Percentiles rank a stretch among this genome's conserved stretches.
Evolutionary conservation across 2,329 filamentous ascomycete species (phyloP).

Genomic region (Cladorrhinum sp.): DNA sequence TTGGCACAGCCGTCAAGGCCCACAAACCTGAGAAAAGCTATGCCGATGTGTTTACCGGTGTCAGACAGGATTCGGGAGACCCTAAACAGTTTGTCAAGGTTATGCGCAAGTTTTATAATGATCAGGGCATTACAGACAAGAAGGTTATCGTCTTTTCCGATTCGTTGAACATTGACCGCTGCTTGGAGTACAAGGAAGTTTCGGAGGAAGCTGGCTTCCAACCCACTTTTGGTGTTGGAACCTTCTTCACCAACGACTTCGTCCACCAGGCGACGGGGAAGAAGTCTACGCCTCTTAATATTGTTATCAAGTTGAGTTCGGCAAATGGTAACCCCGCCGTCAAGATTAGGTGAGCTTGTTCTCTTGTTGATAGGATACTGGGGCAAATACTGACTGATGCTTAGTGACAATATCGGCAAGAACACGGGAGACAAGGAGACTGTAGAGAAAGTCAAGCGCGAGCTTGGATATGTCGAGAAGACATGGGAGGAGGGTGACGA

Average conservation of each 20-base stretch:
- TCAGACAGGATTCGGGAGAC: conserved; percentile 88
- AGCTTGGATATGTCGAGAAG: conserved; percentile 82
- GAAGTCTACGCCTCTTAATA: conserved; percentile 90
- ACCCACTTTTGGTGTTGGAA: conserved; percentile 90
- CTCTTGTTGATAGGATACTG: not conserved
- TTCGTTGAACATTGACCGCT: conserved; percentile 85
- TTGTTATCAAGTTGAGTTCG: conserved; percentile 94
- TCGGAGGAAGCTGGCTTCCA: conserved; percentile 78
- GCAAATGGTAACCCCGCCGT: conserved; percentile 78
- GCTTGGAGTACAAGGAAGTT: conserved; percentile 82
- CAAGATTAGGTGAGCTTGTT: conserved; percentile 66
- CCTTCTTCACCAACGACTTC: conserved; percentile 95
- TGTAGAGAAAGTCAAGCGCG: conserved; percentile 78
- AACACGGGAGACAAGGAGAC: conserved; percentile 84
- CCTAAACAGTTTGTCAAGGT: conserved; percentile 74
- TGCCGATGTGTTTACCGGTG: conserved; percentile 76
- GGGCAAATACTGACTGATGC: not conserved
- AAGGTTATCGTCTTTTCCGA: conserved; percentile 96
- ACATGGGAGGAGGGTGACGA: conserved; percentile 83
- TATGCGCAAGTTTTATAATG: conserved; percentile 79
- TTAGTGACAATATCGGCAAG: conserved; percentile 78
- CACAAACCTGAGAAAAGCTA: conserved; percentile 59
- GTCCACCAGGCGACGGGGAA: conserved; percentile 65
- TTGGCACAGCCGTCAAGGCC: conserved; percentile 37
- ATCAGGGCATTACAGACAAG: conserved; percentile 69